Evolutionary conservation across 805 yeast species (phyloP).

Genomic region (Tetrapisispora pingtungensis): DNA sequence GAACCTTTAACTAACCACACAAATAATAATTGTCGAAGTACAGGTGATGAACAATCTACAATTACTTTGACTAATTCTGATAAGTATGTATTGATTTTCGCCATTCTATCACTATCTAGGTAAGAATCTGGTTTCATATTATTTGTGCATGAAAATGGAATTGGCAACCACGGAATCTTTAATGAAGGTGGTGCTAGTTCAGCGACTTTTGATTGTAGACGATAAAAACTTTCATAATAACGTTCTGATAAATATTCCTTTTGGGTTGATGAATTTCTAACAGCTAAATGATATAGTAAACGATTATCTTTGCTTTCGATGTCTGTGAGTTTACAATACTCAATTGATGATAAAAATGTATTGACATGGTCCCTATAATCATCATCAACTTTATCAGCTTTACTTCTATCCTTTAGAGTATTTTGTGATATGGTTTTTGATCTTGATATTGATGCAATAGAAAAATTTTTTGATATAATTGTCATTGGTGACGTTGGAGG

Average conservation of each 20-base stretch:
- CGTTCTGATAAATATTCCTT: slow-evolving; percentile 8
- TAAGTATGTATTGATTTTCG: background rate
- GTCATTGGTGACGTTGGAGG: slow-evolving; percentile 19
- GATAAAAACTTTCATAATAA: slow-evolving; percentile 18
- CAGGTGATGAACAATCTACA: background rate
- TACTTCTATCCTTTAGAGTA: background rate
- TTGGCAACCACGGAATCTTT: slow-evolving; percentile 1
- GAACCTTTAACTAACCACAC: background rate
- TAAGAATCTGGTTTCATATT: background rate
- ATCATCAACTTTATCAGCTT: background rate
- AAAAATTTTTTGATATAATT: slow-evolving; percentile 9
- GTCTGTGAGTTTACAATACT: slow-evolving; percentile 5
- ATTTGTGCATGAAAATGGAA: slow-evolving; percentile 3
- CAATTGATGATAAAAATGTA: background rate
- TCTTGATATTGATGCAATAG: slow-evolving; percentile 10
- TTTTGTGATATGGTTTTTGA: background rate
- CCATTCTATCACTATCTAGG: background rate
- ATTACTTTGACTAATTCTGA: background rate
- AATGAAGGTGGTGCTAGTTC: background rate
- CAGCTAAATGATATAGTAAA: slow-evolving; percentile 9
- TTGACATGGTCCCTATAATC: slow-evolving; percentile 1
- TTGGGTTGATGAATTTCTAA: slow-evolving; percentile 1
- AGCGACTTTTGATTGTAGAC: slow-evolving; percentile 11
- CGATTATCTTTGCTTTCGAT: slow-evolving; percentile 10
- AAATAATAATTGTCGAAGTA: slow-evolving; percentile 3